phyloP scores from a whole-genome alignment of 257 asterid species.

The Capsicum rhomboideum region DNA sequence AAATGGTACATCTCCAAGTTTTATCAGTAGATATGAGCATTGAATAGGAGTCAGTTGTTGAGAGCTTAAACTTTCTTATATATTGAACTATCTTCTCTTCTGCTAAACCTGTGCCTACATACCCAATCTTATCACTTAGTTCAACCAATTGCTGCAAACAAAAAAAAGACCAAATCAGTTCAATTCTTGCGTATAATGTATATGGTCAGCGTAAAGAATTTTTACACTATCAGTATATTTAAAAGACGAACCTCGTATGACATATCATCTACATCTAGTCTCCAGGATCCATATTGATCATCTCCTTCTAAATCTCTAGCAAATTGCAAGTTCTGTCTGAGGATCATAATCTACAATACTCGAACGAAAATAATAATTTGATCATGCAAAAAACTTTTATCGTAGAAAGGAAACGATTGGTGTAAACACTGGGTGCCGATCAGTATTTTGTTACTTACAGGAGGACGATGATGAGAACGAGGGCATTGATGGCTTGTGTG shows the following conservation, averaged over 20 bases:
- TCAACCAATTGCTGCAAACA: slow-evolving; percentile 45
- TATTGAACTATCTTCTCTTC: slow-evolving; percentile 39
- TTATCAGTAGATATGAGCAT: slow-evolving; percentile 8
- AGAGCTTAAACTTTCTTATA: slow-evolving; percentile 23
- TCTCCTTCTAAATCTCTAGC: slow-evolving; percentile 16
- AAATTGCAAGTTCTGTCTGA: slow-evolving; percentile 19
- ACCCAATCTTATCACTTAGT: slow-evolving; percentile 50
- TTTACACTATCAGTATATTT: neutral
- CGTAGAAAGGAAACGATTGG: fast-evolving
- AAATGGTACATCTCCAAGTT: slow-evolving; percentile 53
- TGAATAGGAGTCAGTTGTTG: neutral
- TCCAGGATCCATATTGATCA: slow-evolving; percentile 34
- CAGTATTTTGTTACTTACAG: neutral
- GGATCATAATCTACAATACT: slow-evolving; percentile 23
- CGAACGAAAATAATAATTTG: neutral
- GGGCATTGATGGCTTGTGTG: neutral
- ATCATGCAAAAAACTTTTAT: no score
- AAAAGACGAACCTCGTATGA: slow-evolving; percentile 41
- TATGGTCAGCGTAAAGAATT: neutral
- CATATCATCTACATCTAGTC: slow-evolving; percentile 47
- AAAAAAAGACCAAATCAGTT: neutral
- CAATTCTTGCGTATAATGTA: neutral
- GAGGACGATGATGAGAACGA: neutral
- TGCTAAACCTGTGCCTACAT: slow-evolving; percentile 41
- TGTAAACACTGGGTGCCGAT: neutral